phyloP scores from a whole-genome alignment of 192 early-diverging fungal species.

The Coemansia javaensis region DNA sequence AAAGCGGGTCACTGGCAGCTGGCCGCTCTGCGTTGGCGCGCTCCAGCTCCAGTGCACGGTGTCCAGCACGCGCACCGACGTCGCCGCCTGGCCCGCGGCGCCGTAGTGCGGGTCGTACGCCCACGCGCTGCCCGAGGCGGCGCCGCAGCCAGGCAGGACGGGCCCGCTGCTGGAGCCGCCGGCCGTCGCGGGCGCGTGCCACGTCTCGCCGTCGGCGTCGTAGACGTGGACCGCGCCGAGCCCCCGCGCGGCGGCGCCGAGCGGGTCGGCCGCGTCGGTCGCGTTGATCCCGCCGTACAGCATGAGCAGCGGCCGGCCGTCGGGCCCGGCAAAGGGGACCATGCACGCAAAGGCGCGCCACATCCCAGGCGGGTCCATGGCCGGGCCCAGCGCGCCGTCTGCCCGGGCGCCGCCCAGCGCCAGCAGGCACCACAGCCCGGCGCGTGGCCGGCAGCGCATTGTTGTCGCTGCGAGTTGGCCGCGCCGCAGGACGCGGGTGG shows the following conservation, averaged over 20 bases:
- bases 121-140: conserved; percentile 27
- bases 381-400: no score
- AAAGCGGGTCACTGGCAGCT: conserved; percentile 35
- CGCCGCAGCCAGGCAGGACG: conserved; percentile 43
- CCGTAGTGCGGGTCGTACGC: conserved; percentile 40
- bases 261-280: conserved; percentile 9
- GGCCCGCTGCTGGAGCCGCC: conserved; percentile 28
- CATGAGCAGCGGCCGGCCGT: conserved; percentile 36
- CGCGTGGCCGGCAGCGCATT: no score
- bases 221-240: conserved; percentile 31
- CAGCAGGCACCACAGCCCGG: no score
- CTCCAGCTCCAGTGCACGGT: conserved; percentile 52
- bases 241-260: conserved; percentile 20
- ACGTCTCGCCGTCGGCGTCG: conserved; percentile 33
- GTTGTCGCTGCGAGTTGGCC: no score
- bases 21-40: conserved; percentile 33
- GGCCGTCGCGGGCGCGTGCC: conserved; percentile 42
- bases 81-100: conserved; percentile 9
- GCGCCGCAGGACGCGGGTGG: no score
- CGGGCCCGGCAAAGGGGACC: conserved; percentile 37
- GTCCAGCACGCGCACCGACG: conserved; percentile 37
- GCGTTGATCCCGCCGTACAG: conserved; percentile 46
- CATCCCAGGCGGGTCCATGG: conserved; percentile 13
- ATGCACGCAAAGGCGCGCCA: conserved; percentile 47
- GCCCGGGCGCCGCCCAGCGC: no score